Conservation (phyloP, 768 basidiomycete species). For the Udeniomyces megalosporus region DNA sequence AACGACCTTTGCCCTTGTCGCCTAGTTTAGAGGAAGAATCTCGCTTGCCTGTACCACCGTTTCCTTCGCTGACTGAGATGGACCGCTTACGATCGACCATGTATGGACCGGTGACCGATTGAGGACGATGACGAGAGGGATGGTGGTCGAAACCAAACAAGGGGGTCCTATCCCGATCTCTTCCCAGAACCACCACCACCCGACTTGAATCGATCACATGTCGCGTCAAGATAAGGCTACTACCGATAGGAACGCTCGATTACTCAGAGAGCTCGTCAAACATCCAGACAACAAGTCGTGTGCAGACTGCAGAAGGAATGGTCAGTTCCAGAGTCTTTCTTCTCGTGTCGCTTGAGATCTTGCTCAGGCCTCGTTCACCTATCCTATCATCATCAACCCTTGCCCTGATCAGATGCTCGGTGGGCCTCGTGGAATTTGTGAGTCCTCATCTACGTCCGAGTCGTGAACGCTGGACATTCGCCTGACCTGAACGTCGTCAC, state of each 20-base stretch:
- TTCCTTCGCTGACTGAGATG: no score
- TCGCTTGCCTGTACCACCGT: not conserved
- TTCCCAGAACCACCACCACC: not conserved
- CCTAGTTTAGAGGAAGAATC: not conserved
- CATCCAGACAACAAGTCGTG: conserved; percentile 82
- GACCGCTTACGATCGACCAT: no score
- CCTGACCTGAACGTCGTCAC: no score
- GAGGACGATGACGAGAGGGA: no score
- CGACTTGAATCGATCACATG: no score
- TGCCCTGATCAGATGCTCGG: conserved; percentile 56
- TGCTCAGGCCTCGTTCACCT: no score
- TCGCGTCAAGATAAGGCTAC: conserved; percentile 60
- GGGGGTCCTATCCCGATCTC: no score
- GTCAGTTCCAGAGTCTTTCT: no score
- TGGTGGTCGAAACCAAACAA: no score
- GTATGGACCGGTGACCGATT: no score
- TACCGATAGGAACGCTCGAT: conserved; percentile 58
- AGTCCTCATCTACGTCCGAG: conserved; percentile 21
- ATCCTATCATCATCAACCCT: not conserved
- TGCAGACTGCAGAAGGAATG: conserved; percentile 92
- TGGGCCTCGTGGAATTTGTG: conserved; percentile 98
- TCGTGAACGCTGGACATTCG: not conserved
- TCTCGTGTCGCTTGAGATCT: no score
- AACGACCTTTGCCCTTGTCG: no score
- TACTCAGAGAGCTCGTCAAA: conserved; percentile 73